Evolutionary conservation across 352 stramenopile genomes (phyloP).

Genomic region (Thraustochytrium sp.): DNA sequence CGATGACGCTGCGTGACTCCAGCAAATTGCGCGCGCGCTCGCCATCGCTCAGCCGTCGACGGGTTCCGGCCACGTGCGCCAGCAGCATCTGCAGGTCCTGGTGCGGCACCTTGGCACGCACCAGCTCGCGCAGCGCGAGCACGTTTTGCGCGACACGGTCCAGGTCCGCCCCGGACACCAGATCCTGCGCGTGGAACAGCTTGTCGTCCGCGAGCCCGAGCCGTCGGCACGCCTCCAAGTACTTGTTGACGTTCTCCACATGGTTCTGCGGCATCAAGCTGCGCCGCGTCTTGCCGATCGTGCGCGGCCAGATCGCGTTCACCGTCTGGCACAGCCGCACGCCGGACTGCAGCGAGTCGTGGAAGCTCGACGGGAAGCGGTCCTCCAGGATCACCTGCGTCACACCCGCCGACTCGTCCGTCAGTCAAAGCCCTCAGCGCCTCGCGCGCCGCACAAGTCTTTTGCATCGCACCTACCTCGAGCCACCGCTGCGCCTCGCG

Average conservation of each 20-base stretch:
- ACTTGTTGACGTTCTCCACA: slow-evolving; percentile 6
- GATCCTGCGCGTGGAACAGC: neutral
- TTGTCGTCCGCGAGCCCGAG: neutral
- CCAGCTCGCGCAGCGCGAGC: neutral
- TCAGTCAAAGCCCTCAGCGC: neutral
- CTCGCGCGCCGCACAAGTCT: too few relatives aligned
- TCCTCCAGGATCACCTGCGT: slow-evolving; percentile 25
- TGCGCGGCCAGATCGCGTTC: slow-evolving; percentile 22
- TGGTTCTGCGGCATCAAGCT: neutral
- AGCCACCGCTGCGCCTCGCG: slow-evolving; percentile 12
- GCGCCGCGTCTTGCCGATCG: neutral
- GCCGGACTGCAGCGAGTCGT: slow-evolving; percentile 14
- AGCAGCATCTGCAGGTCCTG: slow-evolving; percentile 41
- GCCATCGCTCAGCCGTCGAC: neutral
- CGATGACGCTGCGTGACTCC: neutral
- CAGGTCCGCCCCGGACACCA: neutral
- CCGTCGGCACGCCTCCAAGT: neutral
- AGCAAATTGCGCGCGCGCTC: neutral
- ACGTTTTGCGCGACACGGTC: slow-evolving; percentile 11
- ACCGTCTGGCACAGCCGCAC: slow-evolving; percentile 24
- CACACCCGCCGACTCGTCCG: neutral
- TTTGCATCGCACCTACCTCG: slow-evolving; percentile 11
- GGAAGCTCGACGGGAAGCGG: neutral
- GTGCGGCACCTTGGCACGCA: slow-evolving; percentile 6
- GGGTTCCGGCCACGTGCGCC: slow-evolving; percentile 4